Evolutionary conservation across 768 basidiomycete species (phyloP).

Genomic region (Agrocybe pediades): DNA sequence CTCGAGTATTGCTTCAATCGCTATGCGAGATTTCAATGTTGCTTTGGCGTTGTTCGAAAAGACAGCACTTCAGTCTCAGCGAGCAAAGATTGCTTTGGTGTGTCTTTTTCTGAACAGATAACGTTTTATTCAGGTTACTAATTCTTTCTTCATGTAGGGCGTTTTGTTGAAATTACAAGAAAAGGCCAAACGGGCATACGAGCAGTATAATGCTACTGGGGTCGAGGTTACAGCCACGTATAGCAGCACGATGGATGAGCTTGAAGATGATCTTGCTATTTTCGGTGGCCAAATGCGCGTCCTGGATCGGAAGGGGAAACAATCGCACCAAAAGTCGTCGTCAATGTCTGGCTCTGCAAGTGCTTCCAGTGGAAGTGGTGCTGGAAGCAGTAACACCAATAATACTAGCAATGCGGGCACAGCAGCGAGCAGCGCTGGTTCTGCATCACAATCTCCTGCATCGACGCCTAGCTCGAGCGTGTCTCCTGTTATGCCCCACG

Average conservation of each 20-base stretch:
- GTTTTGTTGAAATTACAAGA: conserved; percentile 48
- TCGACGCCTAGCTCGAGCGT: conserved; percentile 2
- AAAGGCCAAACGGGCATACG: conserved; percentile 40
- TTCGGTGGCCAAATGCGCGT: conserved; percentile 56
- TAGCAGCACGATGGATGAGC: conserved; percentile 27
- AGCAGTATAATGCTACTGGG: conserved; percentile 23
- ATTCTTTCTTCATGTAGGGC: conserved; percentile 25
- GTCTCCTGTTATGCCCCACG: conserved; percentile 2
- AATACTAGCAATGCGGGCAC: neutral
- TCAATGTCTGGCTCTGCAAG: conserved; percentile 8
- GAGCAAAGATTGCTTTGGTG: conserved; percentile 50
- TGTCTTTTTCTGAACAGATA: conserved; percentile 4
- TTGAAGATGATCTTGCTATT: conserved; percentile 51
- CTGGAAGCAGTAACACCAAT: no score
- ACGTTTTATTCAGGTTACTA: neutral
- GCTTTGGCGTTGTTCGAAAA: conserved; percentile 49
- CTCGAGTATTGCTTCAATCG: conserved; percentile 49
- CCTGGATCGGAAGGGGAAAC: conserved; percentile 31
- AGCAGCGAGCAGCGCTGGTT: neutral
- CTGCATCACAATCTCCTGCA: conserved; percentile 6
- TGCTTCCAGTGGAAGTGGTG: no score
- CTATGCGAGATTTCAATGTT: conserved; percentile 48
- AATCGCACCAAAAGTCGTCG: conserved; percentile 9
- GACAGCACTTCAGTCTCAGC: conserved; percentile 43
- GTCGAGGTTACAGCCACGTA: conserved; percentile 9